These are phyloP conservation scores for Candida quercuum DNA, from an alignment of 805 yeast species.

Conservation along the genomic window DNA sequence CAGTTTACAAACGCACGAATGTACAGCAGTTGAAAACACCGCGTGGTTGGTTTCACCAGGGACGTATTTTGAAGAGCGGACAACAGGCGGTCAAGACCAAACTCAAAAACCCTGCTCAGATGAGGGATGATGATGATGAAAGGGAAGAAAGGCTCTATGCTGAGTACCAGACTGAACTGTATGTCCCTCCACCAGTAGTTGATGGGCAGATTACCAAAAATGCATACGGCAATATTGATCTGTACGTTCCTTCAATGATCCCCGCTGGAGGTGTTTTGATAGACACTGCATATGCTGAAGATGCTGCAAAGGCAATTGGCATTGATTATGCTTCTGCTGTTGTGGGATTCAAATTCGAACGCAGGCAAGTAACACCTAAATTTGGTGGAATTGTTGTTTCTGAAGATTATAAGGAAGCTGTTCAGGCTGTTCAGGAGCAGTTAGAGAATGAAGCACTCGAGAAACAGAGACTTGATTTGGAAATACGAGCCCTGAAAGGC, in stretches of 20 bases:
- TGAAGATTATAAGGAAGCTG: constrained; percentile 53
- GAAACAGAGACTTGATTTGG: constrained; percentile 36
- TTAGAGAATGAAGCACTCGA: constrained; percentile 38
- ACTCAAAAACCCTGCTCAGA: constrained; percentile 24
- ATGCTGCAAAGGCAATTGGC: constrained; percentile 65
- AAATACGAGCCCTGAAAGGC: constrained; percentile 41
- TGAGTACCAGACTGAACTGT: constrained; percentile 69
- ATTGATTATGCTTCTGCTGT: constrained; percentile 87
- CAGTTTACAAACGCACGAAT: constrained; percentile 64
- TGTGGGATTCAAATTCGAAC: constrained; percentile 73
- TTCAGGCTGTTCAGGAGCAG: constrained; percentile 43
- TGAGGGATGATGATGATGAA: constrained; percentile 32
- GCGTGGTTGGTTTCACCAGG: constrained; percentile 80
- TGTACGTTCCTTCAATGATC: constrained; percentile 73
- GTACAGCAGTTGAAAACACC: constrained; percentile 66
- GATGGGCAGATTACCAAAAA: constrained; percentile 72
- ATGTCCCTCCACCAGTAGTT: constrained; percentile 49
- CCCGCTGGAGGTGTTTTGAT: constrained; percentile 74
- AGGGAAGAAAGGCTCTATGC: constrained; percentile 67
- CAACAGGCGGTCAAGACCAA: constrained; percentile 54
- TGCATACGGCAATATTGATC: constrained; percentile 78
- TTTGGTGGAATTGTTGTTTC: constrained; percentile 77
- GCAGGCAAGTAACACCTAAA: constrained; percentile 50
- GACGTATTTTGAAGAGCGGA: constrained; percentile 70
- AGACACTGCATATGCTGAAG: constrained; percentile 45